A percentile compares a stretch with the other conserved stretches of the same genome.
Conservation (phyloP, 805 yeast genomes). For the Wickerhamiella vanderwaltii region DNA sequence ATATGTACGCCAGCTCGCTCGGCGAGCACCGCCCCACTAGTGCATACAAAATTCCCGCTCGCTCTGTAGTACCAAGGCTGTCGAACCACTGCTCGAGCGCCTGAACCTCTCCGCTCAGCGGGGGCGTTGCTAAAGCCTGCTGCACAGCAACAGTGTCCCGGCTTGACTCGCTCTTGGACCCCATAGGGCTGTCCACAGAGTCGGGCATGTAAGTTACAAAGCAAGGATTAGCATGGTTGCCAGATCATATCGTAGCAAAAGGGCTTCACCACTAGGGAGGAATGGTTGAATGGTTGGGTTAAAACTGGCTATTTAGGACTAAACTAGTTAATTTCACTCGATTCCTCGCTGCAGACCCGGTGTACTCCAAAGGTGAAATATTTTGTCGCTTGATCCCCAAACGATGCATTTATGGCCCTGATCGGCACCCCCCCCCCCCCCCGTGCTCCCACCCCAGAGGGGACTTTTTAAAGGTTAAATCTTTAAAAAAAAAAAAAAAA, state of each 20-base stretch:
- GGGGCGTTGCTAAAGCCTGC: constrained; percentile 22
- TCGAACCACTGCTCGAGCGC: constrained; percentile 33
- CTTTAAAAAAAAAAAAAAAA: too few species aligned
- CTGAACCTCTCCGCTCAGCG: constrained; percentile 25
- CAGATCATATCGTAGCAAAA: too few species aligned
- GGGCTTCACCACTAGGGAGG: neutral
- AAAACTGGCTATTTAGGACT: too few species aligned
- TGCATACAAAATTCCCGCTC: constrained; percentile 30
- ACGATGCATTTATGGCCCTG: too few species aligned
- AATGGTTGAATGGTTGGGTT: neutral
- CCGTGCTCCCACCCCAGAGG: too few species aligned
- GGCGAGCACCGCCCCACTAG: constrained; percentile 25
- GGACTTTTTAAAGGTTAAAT: too few species aligned
- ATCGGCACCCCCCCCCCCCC: too few species aligned
- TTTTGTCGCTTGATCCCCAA: too few species aligned
- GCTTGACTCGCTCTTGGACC: constrained; percentile 12
- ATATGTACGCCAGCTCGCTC: constrained; percentile 3
- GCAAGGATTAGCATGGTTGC: neutral
- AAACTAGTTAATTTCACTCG: too few species aligned
- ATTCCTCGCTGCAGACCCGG: too few species aligned
- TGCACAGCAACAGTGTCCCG: neutral
- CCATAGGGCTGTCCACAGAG: constrained; percentile 10
- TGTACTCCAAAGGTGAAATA: too few species aligned
- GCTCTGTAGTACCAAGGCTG: constrained; percentile 28
- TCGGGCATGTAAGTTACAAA: constrained; percentile 8